Evolutionary conservation across 2,329 filamentous ascomycete genomes (phyloP), one percentile per base, ranked within the genome.

Genomic region (Pezicula neosporulosa): DNA sequence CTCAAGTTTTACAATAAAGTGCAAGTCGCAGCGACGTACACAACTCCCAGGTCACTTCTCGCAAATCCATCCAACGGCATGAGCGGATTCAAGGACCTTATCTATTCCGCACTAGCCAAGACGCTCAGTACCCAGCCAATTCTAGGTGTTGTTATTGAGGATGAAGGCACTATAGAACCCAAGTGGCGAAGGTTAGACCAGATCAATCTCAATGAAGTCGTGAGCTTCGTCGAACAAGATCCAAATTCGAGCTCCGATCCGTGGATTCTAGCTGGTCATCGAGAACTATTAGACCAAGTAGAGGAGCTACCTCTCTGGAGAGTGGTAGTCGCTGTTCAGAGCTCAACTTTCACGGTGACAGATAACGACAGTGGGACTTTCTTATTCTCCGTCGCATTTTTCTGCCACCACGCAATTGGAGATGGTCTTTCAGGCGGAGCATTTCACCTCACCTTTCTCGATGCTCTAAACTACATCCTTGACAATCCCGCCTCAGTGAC

Each of bases 361-460:
- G 30, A 21, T 10, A 9, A 38, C 33, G 28, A 30, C 15, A 16
- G 35, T 9, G 12, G 30, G 18, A 41, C n/a, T 6, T 27, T 52
- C 6, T 30, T 27, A 2, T 60, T 60, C 18, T 27, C 48, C 3
- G 15, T 81, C 15, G 58, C 73, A 8, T 78, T 82, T 57, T 68
- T 71, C 15, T 77, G 67, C 36, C 80, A 83, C 52, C 81, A 84
- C 55, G 69, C 71, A 0, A 68, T 83, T 15, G 71, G 71, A 19
- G 81, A 83, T 54, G 81, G 81, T 1, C 66, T 71, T 12, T 73
- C 74, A 52, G 74, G 72, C 0, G 66, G 65, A n/a, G 60, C 71
- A 2, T 81, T 84, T 57, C 80, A 83, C 52, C 63, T 69, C 38
- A 66, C 68, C 2, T 66, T 83, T 1, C 68, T 77, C 6, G 56